Conservation (phyloP, 75 land plant species). For the Pinus albicaulis region DNA sequence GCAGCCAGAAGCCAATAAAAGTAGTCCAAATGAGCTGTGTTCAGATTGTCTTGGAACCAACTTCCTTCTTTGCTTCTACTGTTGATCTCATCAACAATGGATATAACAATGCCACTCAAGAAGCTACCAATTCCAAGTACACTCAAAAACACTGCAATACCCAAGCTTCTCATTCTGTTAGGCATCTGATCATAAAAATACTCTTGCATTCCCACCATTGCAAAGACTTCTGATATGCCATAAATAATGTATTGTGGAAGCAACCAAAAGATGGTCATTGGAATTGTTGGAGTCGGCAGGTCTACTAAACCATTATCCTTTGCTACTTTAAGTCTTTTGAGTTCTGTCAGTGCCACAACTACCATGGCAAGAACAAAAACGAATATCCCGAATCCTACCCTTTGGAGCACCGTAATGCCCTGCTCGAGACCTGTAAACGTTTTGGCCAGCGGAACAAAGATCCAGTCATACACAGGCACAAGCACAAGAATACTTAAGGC, state of each 20-base stretch:
- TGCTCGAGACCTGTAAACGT: conserved; percentile 20
- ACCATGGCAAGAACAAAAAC: conserved; percentile 59
- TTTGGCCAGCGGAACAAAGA: conserved; percentile 30
- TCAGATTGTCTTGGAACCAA: conserved; percentile 72
- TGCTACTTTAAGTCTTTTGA: conserved; percentile 36
- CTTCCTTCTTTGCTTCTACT: conserved; percentile 19
- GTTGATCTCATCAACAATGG: conserved; percentile 26
- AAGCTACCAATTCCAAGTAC: conserved; percentile 60
- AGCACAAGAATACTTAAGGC: conserved; percentile 26
- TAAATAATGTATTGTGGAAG: conserved; percentile 48
- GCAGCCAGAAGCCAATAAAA: conserved; percentile 74
- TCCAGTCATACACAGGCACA: conserved; percentile 38
- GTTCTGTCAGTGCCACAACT: conserved; percentile 58
- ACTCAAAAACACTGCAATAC: conserved; percentile 51
- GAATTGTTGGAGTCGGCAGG: conserved; percentile 28
- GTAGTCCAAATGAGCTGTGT: conserved; percentile 59
- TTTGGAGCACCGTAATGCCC: conserved; percentile 46
- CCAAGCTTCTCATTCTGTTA: conserved; percentile 55
- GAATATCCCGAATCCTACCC: conserved; percentile 70
- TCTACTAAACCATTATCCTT: conserved; percentile 35
- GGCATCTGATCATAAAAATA: conserved; percentile 81
- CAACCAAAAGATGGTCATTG: conserved; percentile 68
- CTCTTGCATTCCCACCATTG: conserved; percentile 67
- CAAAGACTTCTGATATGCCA: conserved; percentile 54
- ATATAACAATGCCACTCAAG: conserved; percentile 36